Evolutionary conservation across 2,329 filamentous ascomycete genomes (phyloP).

Genomic region (Trichoderma sp.): DNA sequence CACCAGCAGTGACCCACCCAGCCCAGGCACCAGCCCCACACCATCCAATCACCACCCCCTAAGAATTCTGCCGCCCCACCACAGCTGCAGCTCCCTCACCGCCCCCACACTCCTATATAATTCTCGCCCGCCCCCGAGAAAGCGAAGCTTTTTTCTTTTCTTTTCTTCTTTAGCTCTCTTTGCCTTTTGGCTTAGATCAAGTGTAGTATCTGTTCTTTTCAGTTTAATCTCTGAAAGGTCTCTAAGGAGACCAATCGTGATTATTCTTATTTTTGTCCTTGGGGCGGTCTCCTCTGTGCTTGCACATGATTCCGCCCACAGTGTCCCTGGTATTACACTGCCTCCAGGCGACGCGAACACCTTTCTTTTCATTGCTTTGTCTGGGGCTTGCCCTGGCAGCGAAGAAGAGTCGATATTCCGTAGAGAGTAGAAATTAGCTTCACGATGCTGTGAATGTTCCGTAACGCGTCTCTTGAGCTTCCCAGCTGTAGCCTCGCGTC

Average conservation of each 20-base stretch:
- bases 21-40: background rate
- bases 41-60: background rate
- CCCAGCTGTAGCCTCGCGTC: background rate
- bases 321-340: slow-evolving; percentile 51
- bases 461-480: background rate
- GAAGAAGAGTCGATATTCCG: slow-evolving; percentile 40
- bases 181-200: slow-evolving; percentile 79
- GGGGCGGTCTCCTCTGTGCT: slow-evolving; percentile 44
- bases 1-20: background rate
- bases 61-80: slow-evolving; percentile 20
- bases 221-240: slow-evolving; percentile 93
- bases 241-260: slow-evolving; percentile 71
- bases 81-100: slow-evolving; percentile 26
- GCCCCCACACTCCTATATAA: slow-evolving; percentile 34
- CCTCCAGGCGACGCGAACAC: slow-evolving; percentile 47
- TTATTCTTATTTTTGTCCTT: slow-evolving; percentile 69
- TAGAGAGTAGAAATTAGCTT: background rate
- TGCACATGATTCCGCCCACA: slow-evolving; percentile 44
- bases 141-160: slow-evolving; percentile 33
- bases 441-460: background rate
- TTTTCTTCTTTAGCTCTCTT: slow-evolving; percentile 47
- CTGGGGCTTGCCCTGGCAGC: slow-evolving; percentile 41
- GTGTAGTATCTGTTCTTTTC: slow-evolving; percentile 97
- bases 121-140: slow-evolving; percentile 16
- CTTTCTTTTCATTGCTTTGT: slow-evolving; percentile 44